Evolutionary conservation across 768 basidiomycete genomes (phyloP), one percentile per base, ranked within the genome.

Genomic region (Phylloporus rhodoxanthus): DNA sequence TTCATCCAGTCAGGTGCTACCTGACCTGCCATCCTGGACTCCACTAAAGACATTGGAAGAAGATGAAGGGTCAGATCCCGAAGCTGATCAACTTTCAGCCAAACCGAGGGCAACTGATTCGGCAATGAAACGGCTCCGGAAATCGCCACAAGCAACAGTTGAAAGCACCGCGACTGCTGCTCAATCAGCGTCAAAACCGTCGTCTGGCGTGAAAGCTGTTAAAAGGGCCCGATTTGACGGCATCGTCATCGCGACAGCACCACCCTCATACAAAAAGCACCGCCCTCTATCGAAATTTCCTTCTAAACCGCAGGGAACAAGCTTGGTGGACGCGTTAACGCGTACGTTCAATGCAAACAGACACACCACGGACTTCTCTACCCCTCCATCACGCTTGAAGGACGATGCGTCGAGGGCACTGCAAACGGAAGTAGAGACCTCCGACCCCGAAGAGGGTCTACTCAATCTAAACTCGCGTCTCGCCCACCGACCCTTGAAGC

Each of bases 321-420:
- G 47, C 45, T 40, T 67, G 19, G 58, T 64, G 25, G 57, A 60
- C 26, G 65, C 63, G 28, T 43, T 65, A 14, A 36, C 56, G 32
- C 58, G 36, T 14, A 62, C 65, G 21, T 65, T 67, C 23, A 19
- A 57, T n/a, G 65, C 65, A 3, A 67, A 67, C 42, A 59, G 20
- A 26, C 23, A 61, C 9, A 14, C n/a, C 5, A 54, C 60, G 1
- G 19, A 6, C 0, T 14, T 15, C 7, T 4, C 14, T 23, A 3
- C 36, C 3, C 46, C n/a, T 50, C 46, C 3, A 10, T 15, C 47
- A 11, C 51, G 30, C 33, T 26, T 8, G 7, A 1, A 20, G 15
- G 29, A 47, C 14, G 34, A 47, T 19, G 14, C 23, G 5, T 53
- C 60, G 30, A 19, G 51, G 11, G 40, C 34, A 23, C 28, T 50